These are phyloP conservation scores for Lichtheimia hyalospora DNA, from an alignment of 371 early-diverging fungal species.

Conservation along the genomic window DNA sequence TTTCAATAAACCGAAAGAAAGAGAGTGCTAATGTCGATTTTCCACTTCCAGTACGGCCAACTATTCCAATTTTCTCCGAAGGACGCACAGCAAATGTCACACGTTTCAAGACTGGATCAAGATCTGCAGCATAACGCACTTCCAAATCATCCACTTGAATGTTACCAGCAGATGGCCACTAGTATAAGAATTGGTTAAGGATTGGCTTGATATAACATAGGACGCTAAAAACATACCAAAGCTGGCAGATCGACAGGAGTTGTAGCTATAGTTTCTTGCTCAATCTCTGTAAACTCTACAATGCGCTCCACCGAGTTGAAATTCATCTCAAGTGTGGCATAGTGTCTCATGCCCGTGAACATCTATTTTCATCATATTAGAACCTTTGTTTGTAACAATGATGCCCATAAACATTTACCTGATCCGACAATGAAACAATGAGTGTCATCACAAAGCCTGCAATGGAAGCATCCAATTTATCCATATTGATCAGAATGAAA, in stretches of 20 bases:
- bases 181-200: neutral
- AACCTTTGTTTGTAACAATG: too few relatives aligned
- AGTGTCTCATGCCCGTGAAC: slow-evolving; percentile 66
- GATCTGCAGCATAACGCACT: slow-evolving; percentile 60
- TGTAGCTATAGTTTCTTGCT: slow-evolving; percentile 73
- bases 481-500: slow-evolving; percentile 42
- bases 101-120: slow-evolving; percentile 58
- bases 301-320: slow-evolving; percentile 86
- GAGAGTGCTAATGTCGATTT: slow-evolving; percentile 75
- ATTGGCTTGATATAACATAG: neutral
- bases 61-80: slow-evolving; percentile 60
- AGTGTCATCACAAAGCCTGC: slow-evolving; percentile 77
- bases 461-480: slow-evolving; percentile 62
- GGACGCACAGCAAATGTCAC: slow-evolving; percentile 52
- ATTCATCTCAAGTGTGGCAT: slow-evolving; percentile 78
- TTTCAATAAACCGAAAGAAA: slow-evolving; percentile 75
- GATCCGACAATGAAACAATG: slow-evolving; percentile 67
- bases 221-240: slow-evolving; percentile 23
- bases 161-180: slow-evolving; percentile 66
- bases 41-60: slow-evolving; percentile 75
- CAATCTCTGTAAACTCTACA: slow-evolving; percentile 72
- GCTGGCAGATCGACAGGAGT: slow-evolving; percentile 20
- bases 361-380: slow-evolving; percentile 26
- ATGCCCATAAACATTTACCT: slow-evolving; percentile 22
- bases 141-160: slow-evolving; percentile 58